phyloP scores from a whole-genome alignment of 768 basidiomycete genomes.

The Amanita rimosa region DNA sequence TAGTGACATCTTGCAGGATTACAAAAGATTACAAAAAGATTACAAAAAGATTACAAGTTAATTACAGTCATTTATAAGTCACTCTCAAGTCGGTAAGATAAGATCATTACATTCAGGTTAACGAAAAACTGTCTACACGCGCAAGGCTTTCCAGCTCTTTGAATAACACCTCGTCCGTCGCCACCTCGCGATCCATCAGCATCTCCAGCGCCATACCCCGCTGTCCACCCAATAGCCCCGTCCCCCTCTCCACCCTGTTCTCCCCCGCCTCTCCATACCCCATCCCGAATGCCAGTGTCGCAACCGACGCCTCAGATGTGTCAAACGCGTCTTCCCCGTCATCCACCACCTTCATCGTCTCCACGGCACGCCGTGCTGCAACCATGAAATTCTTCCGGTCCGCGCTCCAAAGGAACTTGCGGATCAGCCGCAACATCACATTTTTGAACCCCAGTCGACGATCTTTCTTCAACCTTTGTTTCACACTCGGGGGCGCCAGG shows the following conservation, averaged over 20 bases:
- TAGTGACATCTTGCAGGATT: too few species aligned
- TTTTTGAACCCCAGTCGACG: constrained; percentile 55
- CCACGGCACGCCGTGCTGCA: constrained; percentile 56
- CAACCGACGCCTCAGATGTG: constrained; percentile 42
- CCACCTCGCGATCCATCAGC: constrained; percentile 56
- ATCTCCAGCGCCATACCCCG: constrained; percentile 64
- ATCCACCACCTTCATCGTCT: constrained; percentile 72
- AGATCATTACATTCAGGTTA: too few species aligned
- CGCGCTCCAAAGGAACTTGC: constrained; percentile 43
- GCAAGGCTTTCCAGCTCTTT: constrained; percentile 71
- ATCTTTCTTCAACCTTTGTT: constrained; percentile 57
- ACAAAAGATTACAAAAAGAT: too few species aligned
- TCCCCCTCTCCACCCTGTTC: constrained; percentile 54
- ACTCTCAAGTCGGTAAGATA: too few species aligned
- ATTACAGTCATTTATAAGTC: too few species aligned
- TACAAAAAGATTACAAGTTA: too few species aligned
- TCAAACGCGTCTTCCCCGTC: constrained; percentile 69
- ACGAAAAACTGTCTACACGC: constrained; percentile 52
- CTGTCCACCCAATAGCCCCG: constrained; percentile 62
- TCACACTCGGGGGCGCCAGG: constrained; percentile 66
- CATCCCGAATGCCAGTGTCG: constrained; percentile 75
- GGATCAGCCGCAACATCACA: constrained; percentile 62
- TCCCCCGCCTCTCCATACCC: constrained; percentile 72
- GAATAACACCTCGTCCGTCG: constrained; percentile 57
- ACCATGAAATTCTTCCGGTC: constrained; percentile 45